Base-by-base conservation (phyloP, 2,329 filamentous ascomycete genomes). In the Fusarium coffeatum region DNA sequence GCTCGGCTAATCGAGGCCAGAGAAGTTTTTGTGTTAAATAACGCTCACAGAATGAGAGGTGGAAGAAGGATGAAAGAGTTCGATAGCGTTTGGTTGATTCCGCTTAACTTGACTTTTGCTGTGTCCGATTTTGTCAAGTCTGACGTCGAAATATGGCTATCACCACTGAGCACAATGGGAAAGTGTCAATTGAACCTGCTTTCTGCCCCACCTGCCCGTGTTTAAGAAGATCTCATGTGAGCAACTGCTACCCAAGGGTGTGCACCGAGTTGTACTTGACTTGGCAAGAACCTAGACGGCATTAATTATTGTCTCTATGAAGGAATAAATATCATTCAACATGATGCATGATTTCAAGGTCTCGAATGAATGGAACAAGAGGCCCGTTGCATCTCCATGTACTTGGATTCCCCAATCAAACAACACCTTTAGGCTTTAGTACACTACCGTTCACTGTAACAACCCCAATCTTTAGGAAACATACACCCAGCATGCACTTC, bases 401-500 rank as follows among this genome's bases (percentile, higher is more conserved):
- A 23, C 30, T n/a, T 34, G 20, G 20, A 40, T 20, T 13, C 32
- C 20, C 28, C 20, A 49, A 49, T 32, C 10, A 49, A 25, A 15
- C 20, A 51, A 49, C 20, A 45, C 27, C 41, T 34, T 10, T 22
- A 15, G 30, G n/a, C 8, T 28, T 10, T 8, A 37, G 12, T 22
- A 8, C 27, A n/a, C 45, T 42, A 8, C 27, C 15, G 30, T 51
- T 42, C 60, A 34, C 62, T 64, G 46, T 59, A 64, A 51, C 45
- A 46, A 64, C 61, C 41, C 61, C 61, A 25, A 46, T 28, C 5
- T 63, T 59, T 65, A 64, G 51, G 18, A 59, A 34, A 23, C 18
- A 50, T 51, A 65, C 60, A 51, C 50, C 61, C 61, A 56, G 40
- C n/a, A 20, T 49, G 20, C 37, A 30, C 55, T 30, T 51, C 18